Percentiles rank a stretch among this genome's conserved stretches.
phyloP scores from a whole-genome alignment of 768 basidiomycete species.

The Panaeolus papilionaceus region DNA sequence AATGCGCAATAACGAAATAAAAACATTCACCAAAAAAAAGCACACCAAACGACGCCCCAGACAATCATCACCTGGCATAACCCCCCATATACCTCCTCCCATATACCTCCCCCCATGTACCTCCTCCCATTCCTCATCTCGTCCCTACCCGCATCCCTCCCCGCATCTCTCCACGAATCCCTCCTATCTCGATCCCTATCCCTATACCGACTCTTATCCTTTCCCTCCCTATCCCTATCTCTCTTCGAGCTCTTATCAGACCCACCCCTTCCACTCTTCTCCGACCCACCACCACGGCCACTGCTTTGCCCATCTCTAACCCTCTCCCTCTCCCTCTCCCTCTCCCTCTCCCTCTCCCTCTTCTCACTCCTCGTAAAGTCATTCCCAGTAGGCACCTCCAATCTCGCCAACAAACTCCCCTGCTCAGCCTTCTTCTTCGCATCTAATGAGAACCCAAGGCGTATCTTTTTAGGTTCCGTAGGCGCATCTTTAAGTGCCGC shows the following conservation, averaged over 20 bases:
- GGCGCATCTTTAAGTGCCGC: slow-evolving; percentile 24
- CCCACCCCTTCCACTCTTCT: background rate
- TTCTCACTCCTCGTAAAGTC: slow-evolving; percentile 22
- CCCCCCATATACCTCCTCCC: slow-evolving; percentile 61
- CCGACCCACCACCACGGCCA: slow-evolving; percentile 10
- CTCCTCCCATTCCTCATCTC: slow-evolving; percentile 44
- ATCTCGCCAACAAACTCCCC: slow-evolving; percentile 44
- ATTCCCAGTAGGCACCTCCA: slow-evolving; percentile 23
- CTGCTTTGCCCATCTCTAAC: slow-evolving; percentile 27
- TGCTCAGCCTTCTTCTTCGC: slow-evolving; percentile 26
- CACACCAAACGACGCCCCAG: background rate
- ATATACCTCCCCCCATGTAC: slow-evolving; percentile 57
- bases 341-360: slow-evolving; percentile 27
- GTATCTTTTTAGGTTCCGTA: slow-evolving; percentile 37
- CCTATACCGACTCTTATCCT: slow-evolving; percentile 18
- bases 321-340: slow-evolving; percentile 19
- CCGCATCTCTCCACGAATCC: slow-evolving; percentile 9
- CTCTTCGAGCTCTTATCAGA: background rate
- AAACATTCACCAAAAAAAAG: background rate
- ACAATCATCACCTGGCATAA: slow-evolving; percentile 39
- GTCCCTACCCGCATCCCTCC: slow-evolving; percentile 20
- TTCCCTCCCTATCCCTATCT: background rate
- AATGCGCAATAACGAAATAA: background rate
- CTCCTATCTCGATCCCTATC: slow-evolving; percentile 6
- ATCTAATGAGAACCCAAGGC: slow-evolving; percentile 41